Evolutionary conservation across 305 asterid species (phyloP).

Genomic region (Fraxinus sp.): DNA sequence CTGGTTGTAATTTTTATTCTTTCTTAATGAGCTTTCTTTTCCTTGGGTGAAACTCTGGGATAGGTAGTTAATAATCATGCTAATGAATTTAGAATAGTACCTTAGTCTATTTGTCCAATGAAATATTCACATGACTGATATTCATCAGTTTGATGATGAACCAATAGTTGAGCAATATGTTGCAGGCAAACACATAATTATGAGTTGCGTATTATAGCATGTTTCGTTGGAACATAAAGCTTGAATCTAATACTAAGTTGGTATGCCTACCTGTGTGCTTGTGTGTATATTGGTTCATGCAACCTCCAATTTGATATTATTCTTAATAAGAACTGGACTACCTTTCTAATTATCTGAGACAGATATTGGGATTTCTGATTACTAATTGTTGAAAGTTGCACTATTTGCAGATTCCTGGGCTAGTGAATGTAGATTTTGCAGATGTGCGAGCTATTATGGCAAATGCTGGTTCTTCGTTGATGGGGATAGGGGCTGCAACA

Average conservation of each 20-base stretch:
- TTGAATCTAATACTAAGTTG: not conserved
- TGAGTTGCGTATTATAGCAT: not conserved
- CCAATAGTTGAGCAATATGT: not conserved
- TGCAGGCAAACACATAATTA: not conserved
- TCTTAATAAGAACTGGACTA: slow-evolving; percentile 1
- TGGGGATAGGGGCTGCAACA: slow-evolving; percentile 99
- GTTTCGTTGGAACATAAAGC: not conserved
- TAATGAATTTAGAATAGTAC: slow-evolving; percentile 6
- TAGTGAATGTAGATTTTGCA: slow-evolving; percentile 98
- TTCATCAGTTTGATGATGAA: slow-evolving; percentile 11
- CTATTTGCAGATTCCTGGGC: slow-evolving; percentile 76
- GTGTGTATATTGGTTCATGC: not conserved
- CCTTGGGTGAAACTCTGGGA: not conserved
- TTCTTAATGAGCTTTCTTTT: not conserved
- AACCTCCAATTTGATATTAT: not conserved
- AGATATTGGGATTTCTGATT: slow-evolving; percentile 16
- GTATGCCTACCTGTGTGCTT: not conserved
- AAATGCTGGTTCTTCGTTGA: slow-evolving; percentile 91
- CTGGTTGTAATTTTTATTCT: not conserved
- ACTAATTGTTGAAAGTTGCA: slow-evolving; percentile 13
- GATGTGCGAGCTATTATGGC: slow-evolving; percentile 98
- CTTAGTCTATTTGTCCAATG: not conserved
- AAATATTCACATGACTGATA: not conserved
- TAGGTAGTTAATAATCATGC: slow-evolving; percentile 8
- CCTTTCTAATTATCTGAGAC: not conserved